Evolutionary conservation across 164 flowering plant species (phyloP).

Genomic region (Nymphaea thermarum): DNA sequence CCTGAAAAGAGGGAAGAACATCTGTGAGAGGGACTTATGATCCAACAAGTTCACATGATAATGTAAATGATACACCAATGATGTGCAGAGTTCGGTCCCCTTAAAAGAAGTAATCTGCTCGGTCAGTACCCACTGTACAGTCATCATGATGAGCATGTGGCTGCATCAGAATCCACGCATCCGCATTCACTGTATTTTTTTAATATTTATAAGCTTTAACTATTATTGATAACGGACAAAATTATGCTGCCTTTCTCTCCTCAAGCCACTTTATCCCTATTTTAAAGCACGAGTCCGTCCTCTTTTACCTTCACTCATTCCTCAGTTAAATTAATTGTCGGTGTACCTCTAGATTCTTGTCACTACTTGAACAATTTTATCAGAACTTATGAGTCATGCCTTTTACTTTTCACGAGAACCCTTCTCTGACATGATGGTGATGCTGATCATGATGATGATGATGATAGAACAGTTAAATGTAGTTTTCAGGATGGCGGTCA

Average conservation of each 20-base stretch:
- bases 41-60: no score
- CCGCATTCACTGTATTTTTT: conserved; percentile 4
- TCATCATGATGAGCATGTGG: conserved; percentile 13
- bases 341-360: not conserved
- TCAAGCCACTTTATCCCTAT: conserved; percentile 4
- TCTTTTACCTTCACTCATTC: conserved; percentile 2
- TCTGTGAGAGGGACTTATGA: no score
- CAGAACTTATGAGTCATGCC: no score
- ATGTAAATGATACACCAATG: not conserved
- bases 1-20: no score
- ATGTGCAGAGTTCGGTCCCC: not conserved
- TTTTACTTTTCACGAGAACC: no score
- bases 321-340: not conserved
- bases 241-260: conserved; percentile 6
- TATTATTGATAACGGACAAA: conserved; percentile 6
- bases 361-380: no score
- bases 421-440: not conserved
- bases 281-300: conserved; percentile 1
- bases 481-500: not conserved
- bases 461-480: not conserved
- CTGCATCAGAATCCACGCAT: conserved; percentile 6
- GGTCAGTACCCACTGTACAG: conserved; percentile 1
- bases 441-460: not conserved
- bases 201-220: conserved; percentile 1
- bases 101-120: not conserved